A percentile compares a stretch with the other conserved stretches of the same genome.
phyloP scores from a whole-genome alignment of 495 filamentous ascomycete species.

The Lepidopterella palustris region DNA sequence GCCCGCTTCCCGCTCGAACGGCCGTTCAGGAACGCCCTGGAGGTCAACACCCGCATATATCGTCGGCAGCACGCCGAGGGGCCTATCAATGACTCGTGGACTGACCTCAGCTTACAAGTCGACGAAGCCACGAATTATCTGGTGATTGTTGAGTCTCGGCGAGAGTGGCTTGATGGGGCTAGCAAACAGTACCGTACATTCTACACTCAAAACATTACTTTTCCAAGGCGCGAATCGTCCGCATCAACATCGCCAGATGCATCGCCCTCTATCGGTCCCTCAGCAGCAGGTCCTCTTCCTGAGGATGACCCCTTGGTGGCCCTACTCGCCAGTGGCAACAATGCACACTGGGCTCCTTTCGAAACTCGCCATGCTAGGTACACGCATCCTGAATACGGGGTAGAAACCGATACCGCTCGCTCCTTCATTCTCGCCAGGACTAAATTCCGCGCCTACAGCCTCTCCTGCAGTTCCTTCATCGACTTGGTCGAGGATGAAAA shows the following conservation, averaged over 20 bases:
- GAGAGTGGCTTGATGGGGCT: constrained; percentile 58
- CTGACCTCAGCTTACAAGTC: constrained; percentile 54
- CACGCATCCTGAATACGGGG: constrained; percentile 24
- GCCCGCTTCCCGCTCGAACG: constrained; percentile 50
- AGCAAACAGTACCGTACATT: constrained; percentile 61
- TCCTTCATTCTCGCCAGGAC: constrained; percentile 30
- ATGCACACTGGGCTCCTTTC: constrained; percentile 19
- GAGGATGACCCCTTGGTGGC: constrained; percentile 10
- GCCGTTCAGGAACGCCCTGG: constrained; percentile 34
- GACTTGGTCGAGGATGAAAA: constrained; percentile 31
- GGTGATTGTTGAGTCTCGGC: constrained; percentile 61
- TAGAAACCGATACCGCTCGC: neutral
- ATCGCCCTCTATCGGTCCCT: neutral
- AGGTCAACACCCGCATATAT: constrained; percentile 46
- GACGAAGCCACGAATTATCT: constrained; percentile 57
- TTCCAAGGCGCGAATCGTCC: constrained; percentile 30
- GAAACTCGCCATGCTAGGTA: constrained; percentile 13
- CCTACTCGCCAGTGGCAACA: constrained; percentile 17
- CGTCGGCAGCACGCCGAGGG: constrained; percentile 65
- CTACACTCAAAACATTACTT: constrained; percentile 55
- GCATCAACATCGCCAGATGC: neutral
- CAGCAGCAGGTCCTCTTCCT: neutral
- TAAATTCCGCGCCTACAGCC: constrained; percentile 29
- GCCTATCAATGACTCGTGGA: constrained; percentile 73
- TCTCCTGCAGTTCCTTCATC: constrained; percentile 26